Evolutionary conservation across 2,329 filamentous ascomycete genomes (phyloP).

Genomic region (Aspergillus phoenicis): DNA sequence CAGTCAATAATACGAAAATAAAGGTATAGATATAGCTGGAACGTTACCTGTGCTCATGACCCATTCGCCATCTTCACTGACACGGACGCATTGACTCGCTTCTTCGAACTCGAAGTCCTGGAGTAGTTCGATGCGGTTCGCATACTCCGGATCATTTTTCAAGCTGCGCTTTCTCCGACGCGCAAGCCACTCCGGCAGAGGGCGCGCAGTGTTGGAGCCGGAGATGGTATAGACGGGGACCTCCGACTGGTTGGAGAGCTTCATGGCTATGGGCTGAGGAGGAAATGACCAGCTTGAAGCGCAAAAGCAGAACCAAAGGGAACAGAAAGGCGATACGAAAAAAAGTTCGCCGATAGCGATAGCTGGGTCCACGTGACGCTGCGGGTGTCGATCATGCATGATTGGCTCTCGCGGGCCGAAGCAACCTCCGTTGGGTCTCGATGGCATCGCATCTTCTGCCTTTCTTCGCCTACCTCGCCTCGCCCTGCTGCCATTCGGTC

Average conservation of each 20-base stretch:
- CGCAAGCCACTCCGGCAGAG: constrained; percentile 93
- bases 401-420: constrained; percentile 37
- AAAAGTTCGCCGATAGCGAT: constrained; percentile 28
- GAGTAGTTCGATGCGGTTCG: constrained; percentile 88
- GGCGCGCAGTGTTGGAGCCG: constrained; percentile 81
- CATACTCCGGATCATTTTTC: constrained; percentile 90
- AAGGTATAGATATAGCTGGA: too few species aligned
- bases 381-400: constrained; percentile 21
- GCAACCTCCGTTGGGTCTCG: constrained; percentile 37
- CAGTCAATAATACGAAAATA: not conserved
- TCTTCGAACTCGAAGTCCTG: constrained; percentile 99
- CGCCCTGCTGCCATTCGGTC: constrained; percentile 2
- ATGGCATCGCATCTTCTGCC: constrained; percentile 16
- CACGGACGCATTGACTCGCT: constrained; percentile 83
- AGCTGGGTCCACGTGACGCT: constrained; percentile 35
- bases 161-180: constrained; percentile 85
- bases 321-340: constrained; percentile 11
- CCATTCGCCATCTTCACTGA: constrained; percentile 96
- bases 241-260: constrained; percentile 66
- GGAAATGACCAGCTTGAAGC: not conserved
- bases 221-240: constrained; percentile 95
- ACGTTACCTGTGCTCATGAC: constrained; percentile 79
- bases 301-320: constrained; percentile 2
- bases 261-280: constrained; percentile 40
- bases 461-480: constrained; percentile 14